Percentiles rank a stretch among this genome's conserved stretches.
phyloP scores from a whole-genome alignment of 306 rosid genomes.

The Prunus padus region DNA sequence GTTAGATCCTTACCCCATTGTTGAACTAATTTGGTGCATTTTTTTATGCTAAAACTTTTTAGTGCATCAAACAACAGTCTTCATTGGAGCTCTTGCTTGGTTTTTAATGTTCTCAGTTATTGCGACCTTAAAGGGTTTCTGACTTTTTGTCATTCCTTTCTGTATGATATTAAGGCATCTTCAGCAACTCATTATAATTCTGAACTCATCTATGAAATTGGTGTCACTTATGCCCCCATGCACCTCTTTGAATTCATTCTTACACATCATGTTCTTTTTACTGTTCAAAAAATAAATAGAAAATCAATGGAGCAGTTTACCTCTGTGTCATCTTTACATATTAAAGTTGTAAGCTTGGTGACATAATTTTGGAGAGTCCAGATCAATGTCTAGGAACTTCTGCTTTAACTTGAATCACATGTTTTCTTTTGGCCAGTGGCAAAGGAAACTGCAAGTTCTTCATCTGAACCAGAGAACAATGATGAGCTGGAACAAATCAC shows the following conservation, averaged over 20 bases:
- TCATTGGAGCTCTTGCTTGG: not conserved
- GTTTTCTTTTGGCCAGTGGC: constrained; percentile 62
- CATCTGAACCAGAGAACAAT: constrained; percentile 78
- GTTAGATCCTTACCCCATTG: not conserved
- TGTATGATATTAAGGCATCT: not conserved
- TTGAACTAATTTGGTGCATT: not conserved
- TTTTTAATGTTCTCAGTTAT: not conserved
- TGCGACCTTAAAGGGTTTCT: not conserved
- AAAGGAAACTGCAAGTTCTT: constrained; percentile 81
- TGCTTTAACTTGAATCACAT: constrained; percentile 22
- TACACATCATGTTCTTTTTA: not conserved
- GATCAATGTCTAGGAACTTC: not conserved
- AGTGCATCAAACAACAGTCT: not conserved
- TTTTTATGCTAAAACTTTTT: not conserved
- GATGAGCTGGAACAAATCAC: constrained; percentile 97
- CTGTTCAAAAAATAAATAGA: too few relatives aligned
- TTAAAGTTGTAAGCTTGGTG: not conserved
- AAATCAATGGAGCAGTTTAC: not conserved
- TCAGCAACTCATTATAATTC: not conserved
- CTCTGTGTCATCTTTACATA: not conserved
- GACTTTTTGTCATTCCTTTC: not conserved
- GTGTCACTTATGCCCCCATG: not conserved
- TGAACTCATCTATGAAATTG: not conserved
- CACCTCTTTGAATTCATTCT: not conserved
- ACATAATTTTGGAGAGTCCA: not conserved